Base-by-base conservation (phyloP, 2,329 filamentous ascomycete species). In the Monilinia laxa region DNA sequence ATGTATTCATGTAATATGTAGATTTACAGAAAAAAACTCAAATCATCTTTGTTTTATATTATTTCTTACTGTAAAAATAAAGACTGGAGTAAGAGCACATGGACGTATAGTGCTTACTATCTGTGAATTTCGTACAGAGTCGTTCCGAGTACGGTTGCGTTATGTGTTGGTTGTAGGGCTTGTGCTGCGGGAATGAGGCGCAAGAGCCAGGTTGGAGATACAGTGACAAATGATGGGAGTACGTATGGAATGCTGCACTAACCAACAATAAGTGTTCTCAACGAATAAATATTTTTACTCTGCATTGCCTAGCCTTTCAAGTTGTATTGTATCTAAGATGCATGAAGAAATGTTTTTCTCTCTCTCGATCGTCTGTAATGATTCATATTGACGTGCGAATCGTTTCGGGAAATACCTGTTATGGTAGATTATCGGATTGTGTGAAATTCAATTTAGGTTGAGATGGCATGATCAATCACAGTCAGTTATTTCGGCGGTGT, bases 151-250 rank as follows among this genome's bases (percentile, higher is more conserved):
- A 23, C 11, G 20, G 35, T n/a, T n/a, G 42, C 57, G 40, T 59
- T 45, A 45, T 28, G 60, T 55, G 11, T 42, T 42, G 31, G 25
- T 54, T 35, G 38, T 65, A 42, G 35, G 47, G 47, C 64, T 65
- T 65, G 55, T 65, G 64, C 64, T 65, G 64, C 55, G 28, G 64
- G 35, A 53, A 31, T 31, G 64, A 60, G 64, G 47, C 55, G 40
- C 25, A 65, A 38, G 9, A 42, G 18, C 40, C 45, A 40, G 55
- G n/a, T 14, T 51, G 31, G 40, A 38, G 31, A 35, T 25, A 53
- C 25, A n/a, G 28, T 31, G 57, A 60, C 47, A 35, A 62, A 40
- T 25, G 45, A 20, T 38, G 31, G n/a, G 3, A 35, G 18, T 7
- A 23, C 49, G n/a, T 10, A 49, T 6, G 45, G 45, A 47, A 47